Evolutionary conservation across 805 yeast species (phyloP).

Genomic region (Kodamaea kakaduensis): DNA sequence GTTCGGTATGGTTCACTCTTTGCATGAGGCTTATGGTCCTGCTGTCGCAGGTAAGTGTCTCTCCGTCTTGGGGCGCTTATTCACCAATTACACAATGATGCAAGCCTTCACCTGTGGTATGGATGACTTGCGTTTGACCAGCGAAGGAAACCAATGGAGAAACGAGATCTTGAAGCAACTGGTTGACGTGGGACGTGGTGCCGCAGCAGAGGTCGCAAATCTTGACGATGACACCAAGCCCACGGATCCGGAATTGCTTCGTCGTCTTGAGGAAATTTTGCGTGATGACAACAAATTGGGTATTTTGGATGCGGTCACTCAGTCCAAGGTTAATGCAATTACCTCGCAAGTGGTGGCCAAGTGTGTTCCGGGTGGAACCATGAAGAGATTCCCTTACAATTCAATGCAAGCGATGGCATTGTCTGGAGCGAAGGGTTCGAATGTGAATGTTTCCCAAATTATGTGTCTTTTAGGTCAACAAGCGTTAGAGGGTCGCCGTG

Average conservation of each 20-base stretch:
- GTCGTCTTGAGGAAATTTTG: slow-evolving; percentile 88
- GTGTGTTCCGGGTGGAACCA: slow-evolving; percentile 95
- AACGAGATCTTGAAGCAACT: slow-evolving; percentile 73
- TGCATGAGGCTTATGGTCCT: slow-evolving; percentile 94
- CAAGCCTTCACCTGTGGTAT: slow-evolving; percentile 98
- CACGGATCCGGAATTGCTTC: slow-evolving; percentile 70
- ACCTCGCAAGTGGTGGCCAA: slow-evolving; percentile 92
- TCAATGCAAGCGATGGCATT: slow-evolving; percentile 99
- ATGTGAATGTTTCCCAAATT: slow-evolving; percentile 96
- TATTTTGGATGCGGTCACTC: slow-evolving; percentile 91
- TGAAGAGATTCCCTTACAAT: slow-evolving; percentile 92
- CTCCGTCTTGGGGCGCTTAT: slow-evolving; percentile 89
- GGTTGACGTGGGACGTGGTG: slow-evolving; percentile 78
- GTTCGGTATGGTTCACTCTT: slow-evolving; percentile 93
- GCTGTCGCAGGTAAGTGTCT: slow-evolving; percentile 83
- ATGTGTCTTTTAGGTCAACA: slow-evolving; percentile 99
- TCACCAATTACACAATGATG: slow-evolving; percentile 88
- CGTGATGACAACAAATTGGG: slow-evolving; percentile 92
- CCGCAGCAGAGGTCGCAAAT: slow-evolving; percentile 93
- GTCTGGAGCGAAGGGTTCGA: slow-evolving; percentile 99
- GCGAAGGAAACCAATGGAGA: slow-evolving; percentile 89
- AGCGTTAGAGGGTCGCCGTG: slow-evolving; percentile 98
- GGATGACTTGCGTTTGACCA: slow-evolving; percentile 94
- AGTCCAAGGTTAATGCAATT: slow-evolving; percentile 84
- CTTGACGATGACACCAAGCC: slow-evolving; percentile 48